Evolutionary conservation across 202 grass and related monocot species (phyloP).

Genomic region (Musa balbisiana): DNA sequence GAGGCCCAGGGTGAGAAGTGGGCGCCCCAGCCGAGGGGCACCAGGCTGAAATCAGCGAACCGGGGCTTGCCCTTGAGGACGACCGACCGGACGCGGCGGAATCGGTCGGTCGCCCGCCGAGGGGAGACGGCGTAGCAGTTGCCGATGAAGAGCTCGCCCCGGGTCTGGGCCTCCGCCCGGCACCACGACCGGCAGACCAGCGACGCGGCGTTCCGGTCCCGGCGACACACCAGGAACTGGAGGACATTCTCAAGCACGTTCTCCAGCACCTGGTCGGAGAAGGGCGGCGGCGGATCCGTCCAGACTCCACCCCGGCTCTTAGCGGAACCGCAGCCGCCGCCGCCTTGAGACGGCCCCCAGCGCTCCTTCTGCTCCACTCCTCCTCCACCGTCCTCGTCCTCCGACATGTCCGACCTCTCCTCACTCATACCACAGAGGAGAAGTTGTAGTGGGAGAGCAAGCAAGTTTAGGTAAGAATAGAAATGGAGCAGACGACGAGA

Average conservation of each 20-base stretch:
- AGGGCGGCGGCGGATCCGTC: neutral
- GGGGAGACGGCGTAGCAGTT: constrained; percentile 4
- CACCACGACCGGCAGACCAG: neutral
- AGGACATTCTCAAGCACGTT: neutral
- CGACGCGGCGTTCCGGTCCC: neutral
- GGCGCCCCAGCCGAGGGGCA: neutral
- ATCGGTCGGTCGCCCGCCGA: neutral
- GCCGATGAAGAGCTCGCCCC: neutral
- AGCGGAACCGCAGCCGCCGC: neutral
- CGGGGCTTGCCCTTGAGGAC: constrained; percentile 9
- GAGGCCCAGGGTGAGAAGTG: neutral
- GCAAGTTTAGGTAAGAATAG: no score
- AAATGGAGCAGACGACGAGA: no score
- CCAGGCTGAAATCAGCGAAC: constrained; percentile 1
- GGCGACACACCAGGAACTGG: neutral
- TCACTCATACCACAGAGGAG: neutral
- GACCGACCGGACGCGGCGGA: neutral
- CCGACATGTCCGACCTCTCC: constrained; percentile 3
- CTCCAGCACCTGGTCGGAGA: no score
- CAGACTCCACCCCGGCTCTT: neutral
- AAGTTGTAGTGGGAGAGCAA: neutral
- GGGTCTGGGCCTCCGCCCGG: no score
- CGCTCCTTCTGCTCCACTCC: neutral
- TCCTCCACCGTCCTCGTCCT: neutral
- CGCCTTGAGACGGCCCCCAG: no score